Evolutionary conservation across 129 eudicot genomes (phyloP).

Genomic region (Gnaphalium uliginosum): DNA sequence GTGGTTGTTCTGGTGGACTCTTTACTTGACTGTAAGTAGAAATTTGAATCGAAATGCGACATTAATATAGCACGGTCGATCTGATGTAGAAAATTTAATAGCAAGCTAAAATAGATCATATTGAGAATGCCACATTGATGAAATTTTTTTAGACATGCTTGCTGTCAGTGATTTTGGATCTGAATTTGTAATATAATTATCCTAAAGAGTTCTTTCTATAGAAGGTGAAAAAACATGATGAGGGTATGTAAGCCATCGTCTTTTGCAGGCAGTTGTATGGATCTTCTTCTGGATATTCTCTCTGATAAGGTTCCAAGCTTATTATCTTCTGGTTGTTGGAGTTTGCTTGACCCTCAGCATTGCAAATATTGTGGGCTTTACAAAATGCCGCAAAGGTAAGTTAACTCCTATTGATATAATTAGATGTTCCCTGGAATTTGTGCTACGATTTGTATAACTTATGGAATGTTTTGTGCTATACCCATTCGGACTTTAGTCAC

Average conservation of each 20-base stretch:
- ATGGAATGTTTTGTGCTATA: not conserved
- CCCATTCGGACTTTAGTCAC: not conserved
- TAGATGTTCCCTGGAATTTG: not conserved
- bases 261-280: slow-evolving; percentile 86
- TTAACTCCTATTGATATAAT: not conserved
- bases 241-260: slow-evolving; percentile 2
- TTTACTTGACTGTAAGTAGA: slow-evolving; percentile 80
- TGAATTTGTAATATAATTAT: slow-evolving; percentile 7
- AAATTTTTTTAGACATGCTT: not conserved
- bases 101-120: slow-evolving; percentile 6
- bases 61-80: not conserved
- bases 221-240: not conserved
- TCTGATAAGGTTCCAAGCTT: slow-evolving; percentile 96
- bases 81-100: not conserved
- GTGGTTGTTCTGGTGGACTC: slow-evolving; percentile 99
- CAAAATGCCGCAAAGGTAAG: slow-evolving; percentile 93
- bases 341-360: slow-evolving; percentile 95
- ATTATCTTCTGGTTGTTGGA: slow-evolving; percentile 93
- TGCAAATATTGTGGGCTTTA: slow-evolving; percentile 94
- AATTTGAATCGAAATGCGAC: not conserved
- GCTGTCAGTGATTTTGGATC: slow-evolving; percentile 10
- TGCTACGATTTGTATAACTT: not conserved
- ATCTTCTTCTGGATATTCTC: slow-evolving; percentile 82
- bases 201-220: not conserved
- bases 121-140: slow-evolving; percentile 21